Evolutionary conservation across 2,329 filamentous ascomycete species (phyloP).

Genomic region (Claviceps fusiformis): DNA sequence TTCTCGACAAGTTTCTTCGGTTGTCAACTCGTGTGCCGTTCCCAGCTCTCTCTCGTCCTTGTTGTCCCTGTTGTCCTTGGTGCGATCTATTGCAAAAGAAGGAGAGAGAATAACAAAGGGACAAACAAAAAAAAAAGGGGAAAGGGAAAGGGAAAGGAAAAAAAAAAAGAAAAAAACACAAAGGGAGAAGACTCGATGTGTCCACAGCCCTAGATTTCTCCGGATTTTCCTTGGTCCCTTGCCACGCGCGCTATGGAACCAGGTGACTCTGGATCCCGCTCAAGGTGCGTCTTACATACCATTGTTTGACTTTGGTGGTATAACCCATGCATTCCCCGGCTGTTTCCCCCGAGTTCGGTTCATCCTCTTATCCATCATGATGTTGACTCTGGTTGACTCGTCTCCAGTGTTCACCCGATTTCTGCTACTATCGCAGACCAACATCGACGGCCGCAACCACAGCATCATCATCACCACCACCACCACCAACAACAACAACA

Average conservation of each 20-base stretch:
- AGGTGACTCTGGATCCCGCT: conserved; percentile 23
- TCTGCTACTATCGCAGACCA: conserved; percentile 9
- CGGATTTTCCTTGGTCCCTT: conserved; percentile 21
- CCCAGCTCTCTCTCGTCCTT: conserved; percentile 4
- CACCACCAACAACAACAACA: not conserved
- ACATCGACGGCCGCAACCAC: conserved; percentile 10
- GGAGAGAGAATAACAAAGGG: not conserved
- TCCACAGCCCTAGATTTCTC: conserved; percentile 22
- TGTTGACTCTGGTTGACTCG: conserved; percentile 12
- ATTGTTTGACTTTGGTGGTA: not conserved
- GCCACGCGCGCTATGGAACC: conserved; percentile 26
- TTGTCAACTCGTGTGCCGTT: too few species aligned
- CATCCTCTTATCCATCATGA: conserved; percentile 8
- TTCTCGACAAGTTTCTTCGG: conserved; percentile 5
- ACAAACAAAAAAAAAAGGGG: not conserved
- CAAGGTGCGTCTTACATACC: conserved; percentile 22
- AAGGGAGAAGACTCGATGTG: conserved; percentile 17
- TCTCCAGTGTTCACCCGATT: conserved; percentile 3
- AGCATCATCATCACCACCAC: not conserved
- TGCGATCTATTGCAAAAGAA: not conserved
- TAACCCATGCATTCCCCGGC: conserved; percentile 1
- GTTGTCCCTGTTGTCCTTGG: conserved; percentile 12
- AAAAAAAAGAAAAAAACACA: too few species aligned
- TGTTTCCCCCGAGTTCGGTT: not conserved
- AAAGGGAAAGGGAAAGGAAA: too few species aligned